Base-by-base conservation (phyloP, 192 early-diverging fungal genomes). In the Entophlyctis luteolus region DNA sequence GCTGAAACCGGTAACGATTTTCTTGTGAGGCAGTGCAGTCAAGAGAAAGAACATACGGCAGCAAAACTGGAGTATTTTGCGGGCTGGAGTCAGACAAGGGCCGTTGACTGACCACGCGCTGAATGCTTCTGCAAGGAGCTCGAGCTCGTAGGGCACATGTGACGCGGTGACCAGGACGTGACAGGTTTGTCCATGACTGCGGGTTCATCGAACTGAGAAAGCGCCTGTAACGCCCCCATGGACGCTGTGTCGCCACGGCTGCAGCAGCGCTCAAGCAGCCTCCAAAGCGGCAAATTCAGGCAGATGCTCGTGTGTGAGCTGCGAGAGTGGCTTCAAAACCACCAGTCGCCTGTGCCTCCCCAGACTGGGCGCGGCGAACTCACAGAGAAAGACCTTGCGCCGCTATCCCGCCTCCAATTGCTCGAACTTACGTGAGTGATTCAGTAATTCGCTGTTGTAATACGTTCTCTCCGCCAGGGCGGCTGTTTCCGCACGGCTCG, bases 161-260 rank as follows among this genome's bases (percentile, higher is more conserved):
- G 80, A 81, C 54, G 78, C 75, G 6, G 78, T 78, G 5, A 72
- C 67, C 34, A 68, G 70, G 46, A 65, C 68, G 31, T 32, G 80
- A 60, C 36, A 72, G 50, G 65, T 46, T 16, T 34, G 80, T n/a
- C 62, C 58, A 71, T 28, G 37, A 23, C 16, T 82, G 68, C 52
- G 46, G 77, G 2, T 4, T 74, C 80, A 22, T 60, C 72, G 10
- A 80, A 80, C 68, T 81, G 68, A 77, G 10, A n/a, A 39, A 0
- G 42, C 14, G 42, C n/a, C n/a, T n/a, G n/a, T n/a, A n/a, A n/a
- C n/a, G n/a, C n/a, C n/a, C n/a, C n/a, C n/a, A n/a, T n/a, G n/a
- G n/a, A n/a, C n/a, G n/a, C n/a, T n/a, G n/a, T n/a, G n/a, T n/a
- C n/a, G n/a, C n/a, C n/a, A n/a, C n/a, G n/a, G n/a, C n/a, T n/a